Evolutionary conservation across 768 basidiomycete genomes (phyloP).

Genomic region (Pisolithus tinctorius): DNA sequence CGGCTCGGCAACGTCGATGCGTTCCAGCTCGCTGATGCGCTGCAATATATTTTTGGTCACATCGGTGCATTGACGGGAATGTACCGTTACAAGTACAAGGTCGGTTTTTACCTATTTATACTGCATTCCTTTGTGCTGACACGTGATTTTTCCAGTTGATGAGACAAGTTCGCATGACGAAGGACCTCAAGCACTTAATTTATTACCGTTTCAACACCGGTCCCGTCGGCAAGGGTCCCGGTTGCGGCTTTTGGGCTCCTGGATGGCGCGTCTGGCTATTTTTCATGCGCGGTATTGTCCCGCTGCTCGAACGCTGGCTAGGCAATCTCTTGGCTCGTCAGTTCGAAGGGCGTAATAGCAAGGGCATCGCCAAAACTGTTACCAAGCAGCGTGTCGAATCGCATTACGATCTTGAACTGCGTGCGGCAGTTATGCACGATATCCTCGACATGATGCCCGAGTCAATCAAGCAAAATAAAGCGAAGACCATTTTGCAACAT

Average conservation of each 20-base stretch:
- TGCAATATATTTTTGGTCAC: conserved; percentile 97
- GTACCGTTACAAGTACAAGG: conserved; percentile 99
- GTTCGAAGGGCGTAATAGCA: conserved; percentile 96
- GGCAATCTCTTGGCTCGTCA: conserved; percentile 96
- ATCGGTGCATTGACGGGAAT: conserved; percentile 98
- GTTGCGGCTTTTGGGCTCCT: conserved; percentile 99
- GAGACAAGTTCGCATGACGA: conserved; percentile 99
- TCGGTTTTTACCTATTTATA: conserved; percentile 21
- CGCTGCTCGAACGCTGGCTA: conserved; percentile 94
- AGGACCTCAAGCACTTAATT: conserved; percentile 97
- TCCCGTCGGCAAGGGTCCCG: conserved; percentile 98
- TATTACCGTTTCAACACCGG: conserved; percentile 99
- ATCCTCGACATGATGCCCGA: conserved; percentile 99
- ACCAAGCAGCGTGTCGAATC: conserved; percentile 99
- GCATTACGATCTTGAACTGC: conserved; percentile 94
- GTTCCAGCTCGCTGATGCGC: conserved; percentile 96
- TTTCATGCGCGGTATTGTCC: conserved; percentile 99
- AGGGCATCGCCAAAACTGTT: conserved; percentile 95
- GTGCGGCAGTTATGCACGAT: conserved; percentile 99
- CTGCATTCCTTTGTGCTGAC: conserved; percentile 1
- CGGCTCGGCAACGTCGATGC: conserved; percentile 98
- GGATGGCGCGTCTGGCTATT: conserved; percentile 99
- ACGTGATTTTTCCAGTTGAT: conserved; percentile 55
- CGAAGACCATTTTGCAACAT: conserved; percentile 99
- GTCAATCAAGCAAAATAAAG: conserved; percentile 97